A percentile compares a stretch with the other conserved stretches of the same genome.
phyloP scores from a whole-genome alignment of 495 filamentous ascomycete species.

The Aspergillus steynii region DNA sequence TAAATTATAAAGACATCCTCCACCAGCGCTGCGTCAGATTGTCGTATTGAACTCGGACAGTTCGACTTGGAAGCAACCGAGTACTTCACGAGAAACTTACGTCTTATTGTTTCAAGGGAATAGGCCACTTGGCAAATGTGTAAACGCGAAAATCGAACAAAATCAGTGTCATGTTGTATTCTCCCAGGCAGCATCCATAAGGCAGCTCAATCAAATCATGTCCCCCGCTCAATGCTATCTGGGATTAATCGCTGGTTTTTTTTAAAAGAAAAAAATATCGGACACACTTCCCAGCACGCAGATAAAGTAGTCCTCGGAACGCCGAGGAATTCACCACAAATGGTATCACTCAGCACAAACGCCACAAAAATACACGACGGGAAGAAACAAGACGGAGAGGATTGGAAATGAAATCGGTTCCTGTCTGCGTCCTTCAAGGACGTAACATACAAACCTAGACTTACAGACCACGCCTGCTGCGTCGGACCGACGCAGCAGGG shows the following conservation, averaged over 20 bases:
- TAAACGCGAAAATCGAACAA: not conserved
- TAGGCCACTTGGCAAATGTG: too few relatives aligned
- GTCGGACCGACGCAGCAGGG: constrained; percentile 11
- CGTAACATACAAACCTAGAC: constrained; percentile 25
- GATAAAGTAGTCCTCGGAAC: not conserved
- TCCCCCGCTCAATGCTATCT: too few relatives aligned
- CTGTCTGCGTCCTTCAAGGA: not conserved
- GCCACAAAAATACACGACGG: constrained; percentile 2
- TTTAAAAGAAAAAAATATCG: not conserved
- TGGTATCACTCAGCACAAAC: not conserved
- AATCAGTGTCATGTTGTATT: not conserved
- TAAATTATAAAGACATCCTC: too few relatives aligned
- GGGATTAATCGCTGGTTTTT: too few relatives aligned
- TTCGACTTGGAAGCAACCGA: too few relatives aligned
- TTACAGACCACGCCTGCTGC: constrained; percentile 10
- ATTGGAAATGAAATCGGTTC: not conserved
- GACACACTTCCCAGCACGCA: not conserved
- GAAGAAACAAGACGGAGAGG: not conserved
- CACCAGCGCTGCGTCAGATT: too few relatives aligned
- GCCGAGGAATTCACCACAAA: not conserved
- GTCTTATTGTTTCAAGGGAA: too few relatives aligned
- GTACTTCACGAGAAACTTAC: too few relatives aligned
- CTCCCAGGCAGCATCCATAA: not conserved
- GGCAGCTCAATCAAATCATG: not conserved
- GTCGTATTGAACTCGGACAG: too few relatives aligned